A percentile compares a stretch with the other conserved stretches of the same genome.
Conservation (phyloP, 2,329 filamentous ascomycete genomes). For the Aaosphaeria arxii region DNA sequence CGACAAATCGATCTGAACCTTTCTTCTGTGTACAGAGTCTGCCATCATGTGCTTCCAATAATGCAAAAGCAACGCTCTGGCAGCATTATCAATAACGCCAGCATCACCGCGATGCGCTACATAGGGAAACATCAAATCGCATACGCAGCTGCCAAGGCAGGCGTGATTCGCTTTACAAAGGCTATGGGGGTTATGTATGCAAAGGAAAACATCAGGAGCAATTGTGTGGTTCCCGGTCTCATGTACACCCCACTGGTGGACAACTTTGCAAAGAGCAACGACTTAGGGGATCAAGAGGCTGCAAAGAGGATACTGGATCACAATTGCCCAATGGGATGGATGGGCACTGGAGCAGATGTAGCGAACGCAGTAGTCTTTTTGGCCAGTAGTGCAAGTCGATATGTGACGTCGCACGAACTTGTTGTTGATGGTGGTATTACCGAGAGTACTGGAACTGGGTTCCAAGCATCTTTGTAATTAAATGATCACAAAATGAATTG, state of each 20-base stretch:
- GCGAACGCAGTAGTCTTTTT: constrained; percentile 31
- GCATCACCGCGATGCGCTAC: constrained; percentile 1
- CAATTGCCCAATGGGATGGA: constrained; percentile 21
- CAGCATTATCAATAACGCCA: constrained; percentile 42
- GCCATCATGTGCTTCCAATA: constrained; percentile 52
- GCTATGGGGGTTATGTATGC: constrained; percentile 52
- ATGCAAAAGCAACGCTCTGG: constrained; percentile 51
- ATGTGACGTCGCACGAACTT: constrained; percentile 9
- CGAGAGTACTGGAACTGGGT: background rate
- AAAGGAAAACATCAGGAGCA: constrained; percentile 46
- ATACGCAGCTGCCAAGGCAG: constrained; percentile 40
- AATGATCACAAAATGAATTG: too few species aligned
- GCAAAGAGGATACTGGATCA: constrained; percentile 8
- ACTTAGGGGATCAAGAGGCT: constrained; percentile 5
- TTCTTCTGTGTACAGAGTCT: constrained; percentile 54
- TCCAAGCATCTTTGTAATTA: constrained; percentile 1
- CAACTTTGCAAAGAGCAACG: constrained; percentile 6
- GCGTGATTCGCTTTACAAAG: constrained; percentile 51
- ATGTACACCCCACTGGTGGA: constrained; percentile 47
- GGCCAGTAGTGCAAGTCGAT: constrained; percentile 14
- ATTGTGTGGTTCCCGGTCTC: constrained; percentile 55
- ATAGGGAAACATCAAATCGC: constrained; percentile 2
- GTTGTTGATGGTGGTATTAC: constrained; percentile 28
- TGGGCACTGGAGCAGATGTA: constrained; percentile 34
- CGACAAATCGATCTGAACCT: constrained; percentile 55